Evolutionary conservation across 768 basidiomycete species (phyloP).

Genomic region (Cubamyces lactineus): DNA sequence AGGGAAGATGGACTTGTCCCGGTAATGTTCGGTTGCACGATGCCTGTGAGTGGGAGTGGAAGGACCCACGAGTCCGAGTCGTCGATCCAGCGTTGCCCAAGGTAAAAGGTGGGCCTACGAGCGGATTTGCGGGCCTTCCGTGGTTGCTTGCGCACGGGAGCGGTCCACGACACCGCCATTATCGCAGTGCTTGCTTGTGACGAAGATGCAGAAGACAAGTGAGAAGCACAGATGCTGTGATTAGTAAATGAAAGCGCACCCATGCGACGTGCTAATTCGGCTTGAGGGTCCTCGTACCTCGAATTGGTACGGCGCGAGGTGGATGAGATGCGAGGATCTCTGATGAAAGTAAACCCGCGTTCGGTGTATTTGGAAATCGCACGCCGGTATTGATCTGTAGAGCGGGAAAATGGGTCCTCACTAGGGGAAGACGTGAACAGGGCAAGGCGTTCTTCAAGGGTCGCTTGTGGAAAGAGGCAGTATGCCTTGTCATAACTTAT

Average conservation of each 20-base stretch:
- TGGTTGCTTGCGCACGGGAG: background rate
- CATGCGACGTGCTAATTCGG: too few relatives aligned
- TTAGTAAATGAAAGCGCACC: too few relatives aligned
- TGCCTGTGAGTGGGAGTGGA: slow-evolving; percentile 17
- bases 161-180: background rate
- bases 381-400: background rate
- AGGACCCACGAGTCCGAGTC: slow-evolving; percentile 21
- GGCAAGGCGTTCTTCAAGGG: slow-evolving; percentile 39
- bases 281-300: too few relatives aligned
- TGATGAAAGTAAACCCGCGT: slow-evolving; percentile 40
- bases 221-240: background rate
- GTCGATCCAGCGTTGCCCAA: slow-evolving; percentile 23
- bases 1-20: slow-evolving; percentile 4
- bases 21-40: slow-evolving; percentile 6
- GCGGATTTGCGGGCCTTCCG: background rate
- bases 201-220: background rate
- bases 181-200: background rate
- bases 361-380: slow-evolving; percentile 39
- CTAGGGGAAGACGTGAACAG: slow-evolving; percentile 12
- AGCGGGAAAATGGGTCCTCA: background rate
- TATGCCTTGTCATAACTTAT: slow-evolving; percentile 46
- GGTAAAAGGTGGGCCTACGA: slow-evolving; percentile 8
- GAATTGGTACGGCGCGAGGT: background rate
- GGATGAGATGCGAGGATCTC: slow-evolving; percentile 16
- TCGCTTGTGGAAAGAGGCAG: slow-evolving; percentile 45